phyloP scores from a whole-genome alignment of 352 stramenopile genomes.

The Phytophthora rubi region DNA sequence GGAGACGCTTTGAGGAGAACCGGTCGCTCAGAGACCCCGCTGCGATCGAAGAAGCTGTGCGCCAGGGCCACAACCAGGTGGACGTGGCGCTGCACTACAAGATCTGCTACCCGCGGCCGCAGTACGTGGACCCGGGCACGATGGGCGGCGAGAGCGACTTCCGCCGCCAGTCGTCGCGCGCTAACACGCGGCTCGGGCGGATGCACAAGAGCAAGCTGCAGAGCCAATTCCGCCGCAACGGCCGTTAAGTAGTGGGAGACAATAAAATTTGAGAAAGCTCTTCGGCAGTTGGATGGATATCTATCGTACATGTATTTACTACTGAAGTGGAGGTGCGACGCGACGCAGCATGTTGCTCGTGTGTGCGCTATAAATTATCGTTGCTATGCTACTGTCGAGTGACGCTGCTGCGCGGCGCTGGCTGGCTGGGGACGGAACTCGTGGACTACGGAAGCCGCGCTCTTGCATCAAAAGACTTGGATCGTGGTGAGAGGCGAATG shows the following conservation, averaged over 20 bases:
- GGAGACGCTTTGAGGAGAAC: slow-evolving; percentile 72
- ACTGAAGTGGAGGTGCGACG: not conserved
- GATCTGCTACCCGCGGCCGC: slow-evolving; percentile 80
- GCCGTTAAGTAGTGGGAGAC: slow-evolving; percentile 13
- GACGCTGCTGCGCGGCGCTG: slow-evolving; percentile 11
- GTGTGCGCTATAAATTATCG: slow-evolving; percentile 45
- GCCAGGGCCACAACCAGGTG: slow-evolving; percentile 70
- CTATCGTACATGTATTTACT: slow-evolving; percentile 37
- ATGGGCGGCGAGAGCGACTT: slow-evolving; percentile 81
- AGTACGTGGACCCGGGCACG: slow-evolving; percentile 82
- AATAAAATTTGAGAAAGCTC: slow-evolving; percentile 15
- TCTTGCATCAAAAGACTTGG: slow-evolving; percentile 13
- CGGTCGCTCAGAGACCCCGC: slow-evolving; percentile 37
- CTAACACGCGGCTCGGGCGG: slow-evolving; percentile 56
- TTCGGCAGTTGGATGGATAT: not conserved
- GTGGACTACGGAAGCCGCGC: slow-evolving; percentile 8
- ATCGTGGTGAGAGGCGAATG: not conserved
- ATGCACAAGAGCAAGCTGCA: slow-evolving; percentile 51
- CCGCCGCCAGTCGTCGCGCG: slow-evolving; percentile 56
- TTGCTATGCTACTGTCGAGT: slow-evolving; percentile 27
- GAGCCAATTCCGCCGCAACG: slow-evolving; percentile 50
- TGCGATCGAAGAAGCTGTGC: slow-evolving; percentile 58
- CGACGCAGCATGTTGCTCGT: slow-evolving; percentile 13
- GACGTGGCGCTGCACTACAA: slow-evolving; percentile 86
- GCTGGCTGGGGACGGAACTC: not conserved